Evolutionary conservation across 768 basidiomycete genomes (phyloP), one percentile per base, ranked within the genome.

Genomic region (Ramaria rubella): DNA sequence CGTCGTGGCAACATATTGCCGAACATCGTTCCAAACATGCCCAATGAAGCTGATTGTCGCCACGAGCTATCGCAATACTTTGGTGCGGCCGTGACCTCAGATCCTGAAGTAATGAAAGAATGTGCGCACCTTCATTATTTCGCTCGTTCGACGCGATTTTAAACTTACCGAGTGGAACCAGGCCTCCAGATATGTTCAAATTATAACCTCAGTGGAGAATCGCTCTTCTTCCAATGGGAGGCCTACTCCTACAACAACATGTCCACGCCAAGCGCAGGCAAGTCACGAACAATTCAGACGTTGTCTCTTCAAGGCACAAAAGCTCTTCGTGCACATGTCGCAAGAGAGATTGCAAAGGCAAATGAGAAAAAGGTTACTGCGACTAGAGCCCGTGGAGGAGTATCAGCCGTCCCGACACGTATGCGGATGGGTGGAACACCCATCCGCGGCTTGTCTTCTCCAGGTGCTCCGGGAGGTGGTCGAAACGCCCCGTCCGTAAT

Each of bases 161-260:
- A 27, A n/a, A 29, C n/a, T 34, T 33, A 19, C 49, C 34, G 23
- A 27, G 5, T 34, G n/a, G 38, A 8, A 17, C 12, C 62, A 77
- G 76, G 74, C 55, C 59, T 73, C 1, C 66, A 71, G 6, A 72
- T 77, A 6, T 68, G 72, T 46, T 64, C 69, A 2, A 56, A 69
- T n/a, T 76, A 73, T 67, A 65, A 64, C 38, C 64, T 76, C 21
- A 50, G 65, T 3, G 65, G 73, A 8, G 61, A 70, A 24, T 67
- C 70, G 31, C 69, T 77, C 17, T 73, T 64, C 63, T 76, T 66
- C 68, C 71, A 74, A 58, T 76, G 75, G 70, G 73, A 77, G 61
- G 73, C 75, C 3, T 72, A 72, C 59, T 60, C 72, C 36, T 67
- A 68, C 23, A 62, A 52, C 50, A 38, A 54, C 53, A 31, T 51